These are phyloP conservation scores for Salvia hispanica DNA, from an alignment of 257 asterid genomes.

Conservation along the genomic window DNA sequence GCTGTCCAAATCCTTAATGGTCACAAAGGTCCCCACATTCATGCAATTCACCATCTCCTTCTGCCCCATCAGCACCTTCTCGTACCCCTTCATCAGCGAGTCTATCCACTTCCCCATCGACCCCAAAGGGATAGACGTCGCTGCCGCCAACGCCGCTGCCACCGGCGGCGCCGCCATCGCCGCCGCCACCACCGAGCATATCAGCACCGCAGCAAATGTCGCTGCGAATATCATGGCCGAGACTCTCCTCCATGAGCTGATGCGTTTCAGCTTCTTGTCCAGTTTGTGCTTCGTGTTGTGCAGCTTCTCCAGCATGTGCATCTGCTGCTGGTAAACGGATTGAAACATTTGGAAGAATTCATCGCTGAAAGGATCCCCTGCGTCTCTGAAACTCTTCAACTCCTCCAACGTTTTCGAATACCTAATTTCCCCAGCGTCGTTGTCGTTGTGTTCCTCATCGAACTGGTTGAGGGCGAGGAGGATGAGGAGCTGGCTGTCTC, in stretches of 20 bases:
- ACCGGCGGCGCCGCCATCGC: slow-evolving; percentile 75
- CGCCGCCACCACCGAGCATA: slow-evolving; percentile 78
- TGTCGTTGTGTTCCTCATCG: slow-evolving; percentile 43
- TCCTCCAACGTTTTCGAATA: slow-evolving; percentile 63
- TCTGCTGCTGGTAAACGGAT: slow-evolving; percentile 63
- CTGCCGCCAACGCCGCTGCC: slow-evolving; percentile 65
- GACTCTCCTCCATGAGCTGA: slow-evolving; percentile 74
- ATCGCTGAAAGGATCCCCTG: slow-evolving; percentile 75
- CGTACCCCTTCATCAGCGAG: slow-evolving; percentile 51
- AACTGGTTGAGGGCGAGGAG: slow-evolving; percentile 66
- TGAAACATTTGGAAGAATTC: slow-evolving; percentile 68
- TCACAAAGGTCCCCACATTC: slow-evolving; percentile 50
- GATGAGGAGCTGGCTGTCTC: slow-evolving; percentile 59
- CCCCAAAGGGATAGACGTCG: slow-evolving; percentile 59
- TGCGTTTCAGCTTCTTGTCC: slow-evolving; percentile 58
- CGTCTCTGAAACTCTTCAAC: slow-evolving; percentile 57
- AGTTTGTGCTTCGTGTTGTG: slow-evolving; percentile 61
- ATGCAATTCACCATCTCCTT: slow-evolving; percentile 50
- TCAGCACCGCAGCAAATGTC: slow-evolving; percentile 59
- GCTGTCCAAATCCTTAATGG: slow-evolving; percentile 56
- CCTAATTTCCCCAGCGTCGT: slow-evolving; percentile 12
- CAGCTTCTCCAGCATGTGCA: slow-evolving; percentile 69
- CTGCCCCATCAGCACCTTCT: slow-evolving; percentile 49
- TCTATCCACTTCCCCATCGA: slow-evolving; percentile 70
- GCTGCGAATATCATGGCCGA: slow-evolving; percentile 62